phyloP scores from a whole-genome alignment of 1,139 yeast species.

The Pneumocystis canis region DNA sequence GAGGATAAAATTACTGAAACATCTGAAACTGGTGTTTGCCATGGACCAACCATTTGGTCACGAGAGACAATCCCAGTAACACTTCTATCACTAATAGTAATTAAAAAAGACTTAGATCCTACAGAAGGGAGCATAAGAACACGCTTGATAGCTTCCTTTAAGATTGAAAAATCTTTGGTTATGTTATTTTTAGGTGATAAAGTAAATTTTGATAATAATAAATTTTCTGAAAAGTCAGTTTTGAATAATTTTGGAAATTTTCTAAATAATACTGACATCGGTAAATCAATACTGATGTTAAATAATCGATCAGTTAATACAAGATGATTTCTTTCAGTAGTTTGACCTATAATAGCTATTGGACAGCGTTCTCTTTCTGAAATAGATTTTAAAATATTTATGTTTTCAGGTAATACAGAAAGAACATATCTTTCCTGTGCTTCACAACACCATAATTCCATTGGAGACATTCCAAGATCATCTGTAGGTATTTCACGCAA shows the following conservation, averaged over 20 bases:
- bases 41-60: constrained; percentile 98
- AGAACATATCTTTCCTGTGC: constrained; percentile 96
- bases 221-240: constrained; percentile 49
- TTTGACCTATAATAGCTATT: constrained; percentile 87
- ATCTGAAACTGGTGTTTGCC: constrained; percentile 99
- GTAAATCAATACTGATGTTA: constrained; percentile 72
- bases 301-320: constrained; percentile 66
- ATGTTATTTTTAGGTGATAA: constrained; percentile 18
- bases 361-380: constrained; percentile 96
- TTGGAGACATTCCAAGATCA: constrained; percentile 98
- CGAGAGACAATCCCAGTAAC: constrained; percentile 94
- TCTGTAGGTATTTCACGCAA: constrained; percentile 77
- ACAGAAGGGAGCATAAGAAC: constrained; percentile 86
- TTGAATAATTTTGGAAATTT: constrained; percentile 93
- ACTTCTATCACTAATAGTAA: constrained; percentile 93
- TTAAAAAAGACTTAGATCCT: constrained; percentile 85
- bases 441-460: constrained; percentile 99
- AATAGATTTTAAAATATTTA: constrained; percentile 54
- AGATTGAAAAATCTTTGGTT: constrained; percentile 1
- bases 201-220: constrained; percentile 33
- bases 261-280: constrained; percentile 92
- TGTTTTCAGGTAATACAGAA: constrained; percentile 74
- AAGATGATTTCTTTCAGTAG: constrained; percentile 74
- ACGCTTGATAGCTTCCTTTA: constrained; percentile 54
- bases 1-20: constrained; percentile 94